These are phyloP conservation scores for Corylus heterophylla DNA, from an alignment of 306 rosid genomes.

Conservation along the genomic window DNA sequence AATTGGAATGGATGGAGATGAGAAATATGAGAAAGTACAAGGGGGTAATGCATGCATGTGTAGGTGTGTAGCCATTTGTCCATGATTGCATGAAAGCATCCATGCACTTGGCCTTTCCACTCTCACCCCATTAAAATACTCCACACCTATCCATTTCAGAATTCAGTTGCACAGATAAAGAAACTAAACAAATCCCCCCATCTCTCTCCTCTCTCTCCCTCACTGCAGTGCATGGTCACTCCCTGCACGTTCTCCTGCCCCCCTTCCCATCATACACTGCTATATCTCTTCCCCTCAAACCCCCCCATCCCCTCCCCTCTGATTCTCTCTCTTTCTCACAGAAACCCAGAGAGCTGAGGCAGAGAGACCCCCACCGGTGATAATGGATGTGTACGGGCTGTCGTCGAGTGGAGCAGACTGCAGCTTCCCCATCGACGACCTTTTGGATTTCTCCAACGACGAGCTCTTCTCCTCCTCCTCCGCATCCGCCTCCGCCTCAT, in stretches of 20 bases:
- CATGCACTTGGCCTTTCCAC: slow-evolving; percentile 2
- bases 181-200: not conserved
- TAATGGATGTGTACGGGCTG: slow-evolving; percentile 34
- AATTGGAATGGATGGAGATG: not conserved
- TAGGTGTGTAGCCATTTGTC: slow-evolving; percentile 10
- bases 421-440: slow-evolving; percentile 42
- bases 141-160: not conserved
- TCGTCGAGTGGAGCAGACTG: slow-evolving; percentile 6
- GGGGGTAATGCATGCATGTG: not conserved
- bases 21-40: not conserved
- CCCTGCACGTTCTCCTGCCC: slow-evolving; percentile 45
- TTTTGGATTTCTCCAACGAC: slow-evolving; percentile 38
- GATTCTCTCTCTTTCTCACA: slow-evolving; percentile 14
- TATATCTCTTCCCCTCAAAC: not conserved
- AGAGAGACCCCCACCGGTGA: not conserved
- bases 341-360: slow-evolving; percentile 7
- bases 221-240: slow-evolving; percentile 20
- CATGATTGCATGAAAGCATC: slow-evolving; percentile 9
- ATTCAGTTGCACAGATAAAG: not conserved
- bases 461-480: slow-evolving; percentile 23
- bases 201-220: not conserved
- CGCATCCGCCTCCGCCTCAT: not conserved
- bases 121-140: not conserved
- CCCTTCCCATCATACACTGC: slow-evolving; percentile 15
- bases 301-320: not conserved